Conservation (phyloP, 2,329 filamentous ascomycete genomes). For the Spiromastix sp. region DNA sequence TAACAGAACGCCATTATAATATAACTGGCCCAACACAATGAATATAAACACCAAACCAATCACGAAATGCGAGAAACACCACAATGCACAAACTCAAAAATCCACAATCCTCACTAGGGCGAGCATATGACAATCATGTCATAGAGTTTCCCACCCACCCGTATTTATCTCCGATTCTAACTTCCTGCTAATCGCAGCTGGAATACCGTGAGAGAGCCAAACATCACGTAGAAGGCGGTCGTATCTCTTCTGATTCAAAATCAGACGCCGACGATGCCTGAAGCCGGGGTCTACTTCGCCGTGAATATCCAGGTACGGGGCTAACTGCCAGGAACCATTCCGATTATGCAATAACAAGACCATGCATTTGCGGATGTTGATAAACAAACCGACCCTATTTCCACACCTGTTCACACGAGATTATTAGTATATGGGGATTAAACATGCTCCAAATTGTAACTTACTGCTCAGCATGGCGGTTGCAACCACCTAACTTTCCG, state of each 20-base stretch:
- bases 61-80: too few relatives aligned
- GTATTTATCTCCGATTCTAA: conserved; percentile 94
- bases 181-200: conserved; percentile 79
- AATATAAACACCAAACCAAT: too few relatives aligned
- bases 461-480: conserved; percentile 80
- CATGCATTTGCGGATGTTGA: conserved; percentile 94
- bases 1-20: too few relatives aligned
- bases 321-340: conserved; percentile 73
- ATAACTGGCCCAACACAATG: too few relatives aligned
- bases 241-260: conserved; percentile 87
- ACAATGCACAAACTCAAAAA: too few relatives aligned
- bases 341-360: conserved; percentile 75
- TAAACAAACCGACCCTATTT: conserved; percentile 80
- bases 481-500: conserved; percentile 67
- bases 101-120: too few relatives aligned
- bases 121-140: too few relatives aligned
- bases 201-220: conserved; percentile 79
- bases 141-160: conserved; percentile 91
- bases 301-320: conserved; percentile 91
- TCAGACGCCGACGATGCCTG: conserved; percentile 76
- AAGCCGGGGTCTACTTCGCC: conserved; percentile 92
- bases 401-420: conserved; percentile 55
- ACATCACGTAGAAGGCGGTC: conserved; percentile 76
- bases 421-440: background rate
- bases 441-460: conserved; percentile 18